Evolutionary conservation across 345 rosid genomes (phyloP), one percentile per base, ranked within the genome.

Genomic region (Ceriops decandra): DNA sequence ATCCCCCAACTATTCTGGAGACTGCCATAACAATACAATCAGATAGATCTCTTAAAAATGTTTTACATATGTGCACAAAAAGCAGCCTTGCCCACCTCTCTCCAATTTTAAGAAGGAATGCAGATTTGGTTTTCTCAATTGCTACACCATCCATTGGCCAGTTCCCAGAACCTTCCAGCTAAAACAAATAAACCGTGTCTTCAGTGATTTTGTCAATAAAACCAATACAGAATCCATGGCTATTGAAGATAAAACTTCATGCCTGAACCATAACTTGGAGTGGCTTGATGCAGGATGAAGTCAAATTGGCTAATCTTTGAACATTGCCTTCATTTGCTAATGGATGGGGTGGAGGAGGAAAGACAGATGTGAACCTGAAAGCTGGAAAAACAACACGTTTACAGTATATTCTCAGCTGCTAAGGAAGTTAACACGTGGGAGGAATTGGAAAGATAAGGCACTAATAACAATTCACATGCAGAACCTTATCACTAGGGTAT

Each of bases 121-220:
- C 95, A 32, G 85, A 74, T 81, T 91, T 93, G 46, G 97, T 93
- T 84, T 85, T 93, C 88, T 88, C 95, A 77, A 89, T 83, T 16
- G 92, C 90, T 52, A 85, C 75, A 69, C 85, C 90, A 82, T 88
- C 93, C 90, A 85, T 82, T 32, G 97, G 96, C 98, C 98, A 93
- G 76, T 84, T 89, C 58, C 96, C 98, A 79, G 98, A 93, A 67
- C 98, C 97, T 85, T 91, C 98, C 84, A 91, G 80, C 98, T 91
- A 75, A 30, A 77, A 75, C 35, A 74, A 59, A 74, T 38, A 68
- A 72, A 79, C 21, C 13, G 21, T 9, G 36, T 28, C 22, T 47
- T 75, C 32, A 74, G 63, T 21, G n/a, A 67, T 31, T 21, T 60
- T 32, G 13, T 28, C 15, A 59, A 22, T 30, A 26, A 38, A 54